These are phyloP conservation scores for Rhodotorula graminis DNA, from an alignment of 768 basidiomycete species.

Conservation along the genomic window DNA sequence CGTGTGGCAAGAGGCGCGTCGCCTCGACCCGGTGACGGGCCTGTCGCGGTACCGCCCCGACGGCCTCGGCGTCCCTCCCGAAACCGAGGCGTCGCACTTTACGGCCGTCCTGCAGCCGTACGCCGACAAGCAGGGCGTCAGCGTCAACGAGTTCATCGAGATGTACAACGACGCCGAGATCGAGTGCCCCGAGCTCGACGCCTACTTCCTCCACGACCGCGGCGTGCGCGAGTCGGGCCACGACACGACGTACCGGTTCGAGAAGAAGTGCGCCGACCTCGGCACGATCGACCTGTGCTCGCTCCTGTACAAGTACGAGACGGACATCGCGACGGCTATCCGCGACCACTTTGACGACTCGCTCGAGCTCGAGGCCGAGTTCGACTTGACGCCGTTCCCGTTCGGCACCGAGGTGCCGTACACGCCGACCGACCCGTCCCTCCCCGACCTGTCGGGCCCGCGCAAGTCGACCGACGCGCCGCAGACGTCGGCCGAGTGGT, in stretches of 20 bases:
- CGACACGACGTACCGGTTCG: conserved; percentile 75
- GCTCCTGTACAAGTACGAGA: conserved; percentile 95
- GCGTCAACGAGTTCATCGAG: conserved; percentile 92
- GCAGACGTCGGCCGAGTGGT: conserved; percentile 80
- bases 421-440: conserved; percentile 53
- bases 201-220: conserved; percentile 76
- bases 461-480: conserved; percentile 26
- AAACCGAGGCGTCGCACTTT: conserved; percentile 97
- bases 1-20: conserved; percentile 90
- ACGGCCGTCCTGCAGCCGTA: conserved; percentile 95
- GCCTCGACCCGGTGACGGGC: conserved; percentile 89
- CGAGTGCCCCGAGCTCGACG: conserved; percentile 82
- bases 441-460: conserved; percentile 44
- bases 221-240: conserved; percentile 90
- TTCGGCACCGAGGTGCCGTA: conserved; percentile 58
- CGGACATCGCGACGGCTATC: conserved; percentile 97
- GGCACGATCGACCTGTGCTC: conserved; percentile 94
- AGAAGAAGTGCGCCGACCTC: conserved; percentile 94
- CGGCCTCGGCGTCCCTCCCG: conserved; percentile 91
- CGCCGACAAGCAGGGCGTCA: conserved; percentile 84
- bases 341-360: conserved; percentile 90
- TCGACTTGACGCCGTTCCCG: conserved; percentile 85
- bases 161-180: conserved; percentile 82
- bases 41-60: conserved; percentile 90
- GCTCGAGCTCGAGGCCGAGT: conserved; percentile 87